Evolutionary conservation across 1,139 yeast genomes (phyloP).

Genomic region (Sugiyamaella paludigena): DNA sequence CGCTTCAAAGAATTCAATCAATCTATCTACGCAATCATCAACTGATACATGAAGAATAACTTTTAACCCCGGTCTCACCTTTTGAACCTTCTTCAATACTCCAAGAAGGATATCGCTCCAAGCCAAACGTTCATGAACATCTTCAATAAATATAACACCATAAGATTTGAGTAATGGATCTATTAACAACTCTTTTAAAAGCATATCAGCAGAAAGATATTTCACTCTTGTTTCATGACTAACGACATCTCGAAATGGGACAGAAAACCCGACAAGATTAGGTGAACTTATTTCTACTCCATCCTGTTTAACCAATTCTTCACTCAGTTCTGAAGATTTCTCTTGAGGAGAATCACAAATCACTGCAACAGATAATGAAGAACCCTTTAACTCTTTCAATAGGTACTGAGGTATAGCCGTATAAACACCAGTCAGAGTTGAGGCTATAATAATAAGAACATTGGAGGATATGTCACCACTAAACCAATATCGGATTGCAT

Average conservation of each 20-base stretch:
- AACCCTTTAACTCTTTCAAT: not conserved
- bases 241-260: constrained; percentile 63
- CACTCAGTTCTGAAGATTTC: constrained; percentile 17
- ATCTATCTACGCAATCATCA: constrained; percentile 44
- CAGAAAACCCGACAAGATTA: constrained; percentile 50
- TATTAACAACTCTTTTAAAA: constrained; percentile 64
- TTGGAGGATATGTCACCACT: not conserved
- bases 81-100: constrained; percentile 51
- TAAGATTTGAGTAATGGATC: constrained; percentile 65
- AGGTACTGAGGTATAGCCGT: constrained; percentile 19
- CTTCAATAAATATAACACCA: constrained; percentile 77
- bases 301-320: constrained; percentile 59
- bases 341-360: constrained; percentile 33
- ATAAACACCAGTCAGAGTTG: constrained; percentile 17
- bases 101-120: constrained; percentile 79
- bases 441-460: constrained; percentile 14
- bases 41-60: constrained; percentile 39
- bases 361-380: constrained; percentile 6
- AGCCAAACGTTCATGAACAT: constrained; percentile 79
- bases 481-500: constrained; percentile 10
- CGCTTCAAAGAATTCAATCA: constrained; percentile 48
- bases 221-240: constrained; percentile 48
- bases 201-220: constrained; percentile 75
- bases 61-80: constrained; percentile 42
- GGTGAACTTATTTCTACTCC: not conserved